Conservation (phyloP, 23 red algal species). For the Agarophyton chilense region DNA sequence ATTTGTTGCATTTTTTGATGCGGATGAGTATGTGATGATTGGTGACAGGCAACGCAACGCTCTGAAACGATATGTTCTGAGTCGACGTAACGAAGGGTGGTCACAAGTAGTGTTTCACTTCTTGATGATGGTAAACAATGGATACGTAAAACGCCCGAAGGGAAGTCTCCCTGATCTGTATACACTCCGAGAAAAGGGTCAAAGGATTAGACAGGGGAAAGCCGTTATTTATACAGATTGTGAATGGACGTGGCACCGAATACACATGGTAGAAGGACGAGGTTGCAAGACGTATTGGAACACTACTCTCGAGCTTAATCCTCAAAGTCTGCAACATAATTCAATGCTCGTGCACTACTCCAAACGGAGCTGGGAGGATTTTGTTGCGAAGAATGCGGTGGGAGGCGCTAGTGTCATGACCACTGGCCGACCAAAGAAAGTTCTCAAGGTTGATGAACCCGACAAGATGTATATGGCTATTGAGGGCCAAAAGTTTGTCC, state of each 20-base stretch:
- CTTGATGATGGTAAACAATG: constrained; percentile 50
- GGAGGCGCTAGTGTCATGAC: constrained; percentile 57
- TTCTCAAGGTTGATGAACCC: constrained; percentile 14
- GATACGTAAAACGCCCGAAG: constrained; percentile 21
- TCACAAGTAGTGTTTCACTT: constrained; percentile 37
- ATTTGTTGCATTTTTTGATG: constrained; percentile 62
- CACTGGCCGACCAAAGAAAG: constrained; percentile 25
- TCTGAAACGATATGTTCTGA: constrained; percentile 11
- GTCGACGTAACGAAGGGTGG: background rate
- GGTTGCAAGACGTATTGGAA: constrained; percentile 54
- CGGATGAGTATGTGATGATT: constrained; percentile 66
- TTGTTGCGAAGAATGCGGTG: constrained; percentile 49
- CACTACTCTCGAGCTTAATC: constrained; percentile 23
- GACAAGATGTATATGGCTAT: constrained; percentile 28
- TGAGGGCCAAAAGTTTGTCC: constrained; percentile 7
- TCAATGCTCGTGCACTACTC: constrained; percentile 61
- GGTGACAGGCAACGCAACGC: background rate
- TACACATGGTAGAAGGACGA: constrained; percentile 40
- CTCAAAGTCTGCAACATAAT: constrained; percentile 24
- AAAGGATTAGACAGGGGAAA: constrained; percentile 19
- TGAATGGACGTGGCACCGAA: constrained; percentile 4
- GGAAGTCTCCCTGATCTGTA: constrained; percentile 57
- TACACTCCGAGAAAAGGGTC: constrained; percentile 14
- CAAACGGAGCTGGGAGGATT: constrained; percentile 62
- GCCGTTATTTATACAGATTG: background rate